Conservation (phyloP, 2,329 filamentous ascomycete genomes). For the Penicillium sp. region DNA sequence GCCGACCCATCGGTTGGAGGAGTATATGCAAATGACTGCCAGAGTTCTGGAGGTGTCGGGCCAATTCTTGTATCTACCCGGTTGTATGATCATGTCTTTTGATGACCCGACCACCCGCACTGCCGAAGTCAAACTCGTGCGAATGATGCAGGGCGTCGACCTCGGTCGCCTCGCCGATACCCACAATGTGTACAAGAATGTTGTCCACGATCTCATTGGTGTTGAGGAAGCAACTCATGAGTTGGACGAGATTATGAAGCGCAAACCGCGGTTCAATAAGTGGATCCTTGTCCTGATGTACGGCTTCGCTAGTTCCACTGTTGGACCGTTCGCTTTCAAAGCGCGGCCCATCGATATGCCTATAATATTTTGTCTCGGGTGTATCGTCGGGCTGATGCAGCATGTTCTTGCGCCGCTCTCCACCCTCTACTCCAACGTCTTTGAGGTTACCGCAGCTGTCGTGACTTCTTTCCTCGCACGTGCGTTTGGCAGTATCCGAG, state of each 20-base stretch:
- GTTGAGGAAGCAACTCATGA: slow-evolving; percentile 47
- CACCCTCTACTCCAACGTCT: slow-evolving; percentile 63
- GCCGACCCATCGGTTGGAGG: slow-evolving; percentile 84
- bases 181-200: slow-evolving; percentile 49
- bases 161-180: slow-evolving; percentile 46
- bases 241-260: slow-evolving; percentile 55
- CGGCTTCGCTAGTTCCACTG: slow-evolving; percentile 69
- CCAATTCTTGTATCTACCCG: slow-evolving; percentile 87
- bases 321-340: slow-evolving; percentile 77
- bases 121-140: slow-evolving; percentile 48
- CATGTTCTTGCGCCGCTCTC: slow-evolving; percentile 72
- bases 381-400: slow-evolving; percentile 70
- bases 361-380: slow-evolving; percentile 72
- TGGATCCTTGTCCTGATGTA: slow-evolving; percentile 64
- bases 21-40: slow-evolving; percentile 88
- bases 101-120: slow-evolving; percentile 53
- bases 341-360: slow-evolving; percentile 76
- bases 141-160: slow-evolving; percentile 45
- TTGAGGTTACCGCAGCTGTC: slow-evolving; percentile 63
- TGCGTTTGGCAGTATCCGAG: slow-evolving; percentile 62
- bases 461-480: slow-evolving; percentile 67
- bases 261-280: slow-evolving; percentile 54
- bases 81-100: slow-evolving; percentile 94
- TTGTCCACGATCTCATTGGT: slow-evolving; percentile 48
- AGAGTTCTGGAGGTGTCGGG: slow-evolving; percentile 83